Percentiles rank a stretch among this genome's conserved stretches.
phyloP scores from a whole-genome alignment of 2,329 filamentous ascomycete genomes.

The Mollisia scopiformis region DNA sequence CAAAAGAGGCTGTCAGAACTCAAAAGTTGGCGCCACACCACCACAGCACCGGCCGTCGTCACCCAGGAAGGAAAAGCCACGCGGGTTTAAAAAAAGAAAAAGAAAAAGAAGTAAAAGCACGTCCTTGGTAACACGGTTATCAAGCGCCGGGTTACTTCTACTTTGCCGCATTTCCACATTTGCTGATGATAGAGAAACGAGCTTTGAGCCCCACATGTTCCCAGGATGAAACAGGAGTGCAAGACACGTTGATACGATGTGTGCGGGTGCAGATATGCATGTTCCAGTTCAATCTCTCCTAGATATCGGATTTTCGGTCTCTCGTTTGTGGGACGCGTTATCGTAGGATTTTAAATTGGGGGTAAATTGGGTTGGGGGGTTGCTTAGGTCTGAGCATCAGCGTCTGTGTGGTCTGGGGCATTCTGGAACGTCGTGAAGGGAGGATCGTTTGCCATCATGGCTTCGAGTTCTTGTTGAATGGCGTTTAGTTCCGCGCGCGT shows the following conservation, averaged over 20 bases:
- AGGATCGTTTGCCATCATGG: slow-evolving; percentile 6
- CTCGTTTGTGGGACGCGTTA: neutral
- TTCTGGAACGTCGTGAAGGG: neutral
- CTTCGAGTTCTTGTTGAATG: slow-evolving; percentile 22
- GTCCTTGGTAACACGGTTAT: neutral
- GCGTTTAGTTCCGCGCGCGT: slow-evolving; percentile 21
- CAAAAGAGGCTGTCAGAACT: neutral
- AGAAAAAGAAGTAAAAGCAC: no score
- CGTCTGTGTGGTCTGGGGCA: neutral
- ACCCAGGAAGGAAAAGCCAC: neutral
- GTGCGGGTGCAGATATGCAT: neutral
- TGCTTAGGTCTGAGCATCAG: neutral
- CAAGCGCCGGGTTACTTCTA: neutral
- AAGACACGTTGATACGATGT: neutral
- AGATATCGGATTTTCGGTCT: neutral
- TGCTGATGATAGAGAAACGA: neutral
- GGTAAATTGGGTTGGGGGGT: no score
- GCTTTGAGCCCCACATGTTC: neutral
- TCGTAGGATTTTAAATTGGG: neutral
- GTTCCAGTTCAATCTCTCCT: neutral
- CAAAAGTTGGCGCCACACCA: neutral
- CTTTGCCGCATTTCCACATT: neutral
- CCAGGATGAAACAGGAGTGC: neutral
- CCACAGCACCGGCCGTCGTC: neutral
- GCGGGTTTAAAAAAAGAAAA: no score